These are phyloP conservation scores for Triadica sebifera DNA, from an alignment of 345 rosid genomes.

Conservation along the genomic window DNA sequence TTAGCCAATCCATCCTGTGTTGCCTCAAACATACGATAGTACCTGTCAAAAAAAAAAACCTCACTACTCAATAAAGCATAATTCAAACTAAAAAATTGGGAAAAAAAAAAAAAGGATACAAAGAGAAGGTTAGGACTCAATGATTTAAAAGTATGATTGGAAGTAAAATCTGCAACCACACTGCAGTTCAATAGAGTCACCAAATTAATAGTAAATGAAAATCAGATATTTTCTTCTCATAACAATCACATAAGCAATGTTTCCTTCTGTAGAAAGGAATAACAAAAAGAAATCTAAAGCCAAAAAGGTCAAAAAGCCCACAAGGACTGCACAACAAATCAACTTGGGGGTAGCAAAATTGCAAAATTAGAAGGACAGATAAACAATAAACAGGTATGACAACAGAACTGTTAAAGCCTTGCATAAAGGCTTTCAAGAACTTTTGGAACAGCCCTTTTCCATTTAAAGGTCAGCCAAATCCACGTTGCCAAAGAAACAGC, in stretches of 20 bases:
- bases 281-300: no score
- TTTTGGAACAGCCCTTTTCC: no score
- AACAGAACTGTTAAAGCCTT: background rate
- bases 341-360: no score
- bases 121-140: background rate
- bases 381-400: background rate
- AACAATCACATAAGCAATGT: background rate
- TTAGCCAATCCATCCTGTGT: slow-evolving; percentile 95
- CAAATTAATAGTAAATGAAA: background rate
- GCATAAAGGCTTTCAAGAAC: background rate
- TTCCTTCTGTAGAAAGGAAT: no score
- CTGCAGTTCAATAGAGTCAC: background rate
- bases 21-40: slow-evolving; percentile 98
- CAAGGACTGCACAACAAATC: no score
- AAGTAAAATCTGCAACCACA: background rate
- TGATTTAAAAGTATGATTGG: background rate
- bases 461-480: background rate
- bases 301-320: no score
- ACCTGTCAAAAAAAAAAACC: slow-evolving; percentile 54
- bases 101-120: background rate
- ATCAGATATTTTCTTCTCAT: background rate
- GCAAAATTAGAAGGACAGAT: no score
- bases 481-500: background rate
- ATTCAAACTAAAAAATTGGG: background rate
- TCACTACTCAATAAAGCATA: background rate